A percentile compares a stretch with the other conserved stretches of the same genome.
These are phyloP conservation scores for Brassica juncea DNA, from an alignment of 345 rosid genomes.

Conservation along the genomic window DNA sequence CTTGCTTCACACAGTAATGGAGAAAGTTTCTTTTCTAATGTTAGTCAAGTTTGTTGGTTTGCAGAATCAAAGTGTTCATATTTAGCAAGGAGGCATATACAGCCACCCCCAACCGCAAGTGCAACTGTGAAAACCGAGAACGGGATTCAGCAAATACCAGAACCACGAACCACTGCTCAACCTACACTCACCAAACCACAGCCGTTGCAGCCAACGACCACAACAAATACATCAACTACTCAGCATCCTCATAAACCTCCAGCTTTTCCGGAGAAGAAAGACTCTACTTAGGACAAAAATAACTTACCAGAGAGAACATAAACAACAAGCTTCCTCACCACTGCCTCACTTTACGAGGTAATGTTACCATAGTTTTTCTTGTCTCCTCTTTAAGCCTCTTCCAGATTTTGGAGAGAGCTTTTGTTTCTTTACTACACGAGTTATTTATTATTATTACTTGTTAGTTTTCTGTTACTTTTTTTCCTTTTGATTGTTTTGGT, in stretches of 20 bases:
- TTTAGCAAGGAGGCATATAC: constrained; percentile 62
- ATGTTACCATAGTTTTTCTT: constrained; percentile 22
- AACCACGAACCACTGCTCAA: constrained; percentile 38
- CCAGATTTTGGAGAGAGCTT: constrained; percentile 31
- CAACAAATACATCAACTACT: constrained; percentile 34
- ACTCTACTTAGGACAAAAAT: constrained; percentile 24
- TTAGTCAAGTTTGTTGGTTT: constrained; percentile 18
- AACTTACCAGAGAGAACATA: constrained; percentile 33
- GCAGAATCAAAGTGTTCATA: constrained; percentile 77
- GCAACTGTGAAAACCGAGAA: constrained; percentile 49
- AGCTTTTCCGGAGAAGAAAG: constrained; percentile 40
- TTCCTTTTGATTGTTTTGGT: constrained; percentile 22
- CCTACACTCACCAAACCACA: constrained; percentile 29
- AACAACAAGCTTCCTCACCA: constrained; percentile 2
- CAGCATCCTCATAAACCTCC: constrained; percentile 48
- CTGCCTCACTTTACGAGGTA: constrained; percentile 16
- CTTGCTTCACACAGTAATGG: neutral
- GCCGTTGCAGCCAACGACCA: constrained; percentile 36
- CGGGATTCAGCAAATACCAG: constrained; percentile 48
- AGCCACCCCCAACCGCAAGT: constrained; percentile 44
- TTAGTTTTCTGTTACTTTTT: constrained; percentile 5
- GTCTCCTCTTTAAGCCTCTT: constrained; percentile 28
- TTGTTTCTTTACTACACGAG: constrained; percentile 26
- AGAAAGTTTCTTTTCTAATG: constrained; percentile 1
- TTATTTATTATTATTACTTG: neutral